A percentile compares a stretch with the other conserved stretches of the same genome.
These are phyloP conservation scores for Phytopythium helicoides DNA, from an alignment of 352 stramenopile species.

Conservation along the genomic window DNA sequence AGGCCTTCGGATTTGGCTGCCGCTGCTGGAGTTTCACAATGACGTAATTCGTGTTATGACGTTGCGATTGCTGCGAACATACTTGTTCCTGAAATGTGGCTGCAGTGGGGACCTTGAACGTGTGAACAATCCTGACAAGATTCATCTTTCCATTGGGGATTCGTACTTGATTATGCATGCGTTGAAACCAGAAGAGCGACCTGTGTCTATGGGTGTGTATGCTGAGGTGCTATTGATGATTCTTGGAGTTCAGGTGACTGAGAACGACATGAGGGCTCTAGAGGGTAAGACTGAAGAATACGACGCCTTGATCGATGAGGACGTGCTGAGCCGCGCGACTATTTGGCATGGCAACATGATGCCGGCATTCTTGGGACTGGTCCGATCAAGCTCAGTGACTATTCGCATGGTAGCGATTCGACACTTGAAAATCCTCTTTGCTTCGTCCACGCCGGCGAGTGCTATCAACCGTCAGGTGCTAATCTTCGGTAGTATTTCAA, in stretches of 20 bases:
- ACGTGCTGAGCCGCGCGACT: slow-evolving; percentile 39
- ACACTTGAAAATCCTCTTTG: slow-evolving; percentile 67
- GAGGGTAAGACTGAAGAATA: slow-evolving; percentile 45
- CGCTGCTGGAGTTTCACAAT: slow-evolving; percentile 69
- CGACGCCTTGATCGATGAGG: slow-evolving; percentile 55
- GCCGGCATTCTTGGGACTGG: slow-evolving; percentile 53
- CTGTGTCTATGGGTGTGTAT: slow-evolving; percentile 77
- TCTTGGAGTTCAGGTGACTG: slow-evolving; percentile 66
- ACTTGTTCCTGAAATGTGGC: slow-evolving; percentile 75
- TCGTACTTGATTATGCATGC: slow-evolving; percentile 82
- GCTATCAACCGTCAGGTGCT: slow-evolving; percentile 76
- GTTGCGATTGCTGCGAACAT: slow-evolving; percentile 71
- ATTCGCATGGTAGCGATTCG: slow-evolving; percentile 64
- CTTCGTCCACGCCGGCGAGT: slow-evolving; percentile 51
- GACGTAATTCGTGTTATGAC: slow-evolving; percentile 81
- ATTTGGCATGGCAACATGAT: slow-evolving; percentile 76
- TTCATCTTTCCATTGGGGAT: slow-evolving; percentile 74
- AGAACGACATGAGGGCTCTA: slow-evolving; percentile 46
- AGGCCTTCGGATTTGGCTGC: slow-evolving; percentile 80
- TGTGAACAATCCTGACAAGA: slow-evolving; percentile 63
- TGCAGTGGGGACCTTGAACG: slow-evolving; percentile 64
- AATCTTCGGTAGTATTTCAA: slow-evolving; percentile 79
- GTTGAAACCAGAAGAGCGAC: slow-evolving; percentile 59
- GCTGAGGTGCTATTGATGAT: slow-evolving; percentile 76
- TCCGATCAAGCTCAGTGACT: slow-evolving; percentile 49